phyloP scores from a whole-genome alignment of 257 asterid genomes.

The Paulownia fortunei region DNA sequence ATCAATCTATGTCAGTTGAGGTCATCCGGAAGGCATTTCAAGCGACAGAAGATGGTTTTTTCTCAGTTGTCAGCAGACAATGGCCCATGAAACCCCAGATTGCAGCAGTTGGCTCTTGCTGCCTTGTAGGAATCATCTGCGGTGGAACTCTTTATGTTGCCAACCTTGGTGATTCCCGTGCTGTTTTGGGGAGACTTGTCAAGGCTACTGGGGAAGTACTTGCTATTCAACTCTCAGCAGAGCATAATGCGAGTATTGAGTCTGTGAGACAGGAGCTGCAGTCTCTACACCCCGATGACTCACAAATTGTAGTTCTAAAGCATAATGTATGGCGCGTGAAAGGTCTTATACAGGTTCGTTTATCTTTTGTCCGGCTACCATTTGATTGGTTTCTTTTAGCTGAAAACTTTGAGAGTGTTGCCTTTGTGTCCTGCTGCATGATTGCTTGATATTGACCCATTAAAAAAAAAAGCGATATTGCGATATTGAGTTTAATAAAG shows the following conservation, averaged over 20 bases:
- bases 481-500: not conserved
- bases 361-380: constrained; percentile 5
- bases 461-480: not conserved
- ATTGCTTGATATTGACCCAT: not conserved
- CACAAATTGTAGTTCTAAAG: constrained; percentile 78
- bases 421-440: not conserved
- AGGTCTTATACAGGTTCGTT: constrained; percentile 84
- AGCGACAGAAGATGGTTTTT: constrained; percentile 73
- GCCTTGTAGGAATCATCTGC: constrained; percentile 82
- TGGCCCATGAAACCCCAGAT: constrained; percentile 72
- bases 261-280: constrained; percentile 81
- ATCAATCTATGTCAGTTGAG: constrained; percentile 65
- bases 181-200: constrained; percentile 78
- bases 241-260: constrained; percentile 77
- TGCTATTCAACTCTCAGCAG: constrained; percentile 73
- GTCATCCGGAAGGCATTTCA: constrained; percentile 69
- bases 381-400: not conserved
- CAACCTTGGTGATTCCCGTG: constrained; percentile 87
- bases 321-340: constrained; percentile 93
- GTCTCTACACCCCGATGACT: constrained; percentile 78
- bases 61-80: constrained; percentile 62
- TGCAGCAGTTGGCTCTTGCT: constrained; percentile 89
- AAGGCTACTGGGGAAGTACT: constrained; percentile 72
- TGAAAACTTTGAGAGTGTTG: constrained; percentile 1
- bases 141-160: constrained; percentile 74